A percentile compares a stretch with the other conserved stretches of the same genome.
Evolutionary conservation across 2,329 filamentous ascomycete species (phyloP).

Genomic region (Teratosphaeria zuluensis): DNA sequence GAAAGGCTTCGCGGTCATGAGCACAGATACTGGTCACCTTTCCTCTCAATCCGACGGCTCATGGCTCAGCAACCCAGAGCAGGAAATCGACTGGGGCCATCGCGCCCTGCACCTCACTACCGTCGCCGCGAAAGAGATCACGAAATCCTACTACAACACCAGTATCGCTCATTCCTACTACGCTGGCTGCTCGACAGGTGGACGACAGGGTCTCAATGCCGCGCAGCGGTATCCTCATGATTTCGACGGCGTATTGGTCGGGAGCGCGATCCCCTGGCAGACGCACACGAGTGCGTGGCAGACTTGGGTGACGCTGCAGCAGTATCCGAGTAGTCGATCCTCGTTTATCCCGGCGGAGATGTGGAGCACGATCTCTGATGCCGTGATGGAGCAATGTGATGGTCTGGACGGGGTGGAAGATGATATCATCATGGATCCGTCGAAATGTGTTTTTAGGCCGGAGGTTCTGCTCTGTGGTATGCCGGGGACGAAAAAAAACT

Average conservation of each 20-base stretch:
- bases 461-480: too few species aligned
- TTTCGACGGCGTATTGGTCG: slow-evolving; percentile 48
- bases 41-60: slow-evolving; percentile 21
- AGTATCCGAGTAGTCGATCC: slow-evolving; percentile 1
- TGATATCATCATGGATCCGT: too few species aligned
- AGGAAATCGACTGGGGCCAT: slow-evolving; percentile 29
- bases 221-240: slow-evolving; percentile 45
- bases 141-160: slow-evolving; percentile 38
- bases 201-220: slow-evolving; percentile 46
- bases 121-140: slow-evolving; percentile 38
- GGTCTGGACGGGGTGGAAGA: too few species aligned
- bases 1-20: slow-evolving; percentile 35
- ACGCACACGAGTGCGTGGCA: slow-evolving; percentile 16
- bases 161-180: slow-evolving; percentile 42
- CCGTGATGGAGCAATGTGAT: not conserved
- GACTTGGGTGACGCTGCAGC: slow-evolving; percentile 4
- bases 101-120: slow-evolving; percentile 41
- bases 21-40: slow-evolving; percentile 37
- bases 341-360: slow-evolving; percentile 1
- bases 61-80: slow-evolving; percentile 28
- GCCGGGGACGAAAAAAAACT: too few species aligned
- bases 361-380: slow-evolving; percentile 1
- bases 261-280: slow-evolving; percentile 40
- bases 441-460: not conserved
- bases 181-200: slow-evolving; percentile 49